Evolutionary conservation across 169 alveolate species (phyloP).

Genomic region (Hepatocystis sp.): DNA sequence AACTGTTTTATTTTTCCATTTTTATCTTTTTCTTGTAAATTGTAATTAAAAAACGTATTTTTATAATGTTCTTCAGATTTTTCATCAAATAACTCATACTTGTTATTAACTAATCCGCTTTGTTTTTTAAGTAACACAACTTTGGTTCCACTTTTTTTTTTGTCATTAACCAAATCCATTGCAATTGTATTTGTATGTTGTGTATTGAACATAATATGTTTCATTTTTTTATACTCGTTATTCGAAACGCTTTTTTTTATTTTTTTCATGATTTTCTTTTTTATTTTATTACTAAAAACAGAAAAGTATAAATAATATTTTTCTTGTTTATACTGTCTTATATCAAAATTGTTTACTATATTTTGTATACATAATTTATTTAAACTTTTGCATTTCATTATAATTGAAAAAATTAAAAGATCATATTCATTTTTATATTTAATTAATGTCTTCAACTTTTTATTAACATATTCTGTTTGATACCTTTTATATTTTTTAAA

Average conservation of each 20-base stretch:
- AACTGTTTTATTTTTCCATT: too few species aligned
- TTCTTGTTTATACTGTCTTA: conserved; percentile 8
- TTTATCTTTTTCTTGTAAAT: too few species aligned
- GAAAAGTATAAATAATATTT: conserved; percentile 11
- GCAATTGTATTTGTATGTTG: background rate
- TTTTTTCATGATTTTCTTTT: conserved; percentile 20
- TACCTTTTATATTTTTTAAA: conserved; percentile 40
- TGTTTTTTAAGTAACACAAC: background rate
- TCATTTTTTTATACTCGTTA: conserved; percentile 6
- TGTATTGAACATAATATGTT: conserved; percentile 13
- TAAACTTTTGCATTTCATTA: conserved; percentile 35
- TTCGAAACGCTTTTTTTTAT: conserved; percentile 6
- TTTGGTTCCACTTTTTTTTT: background rate
- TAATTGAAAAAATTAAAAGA: conserved; percentile 31
- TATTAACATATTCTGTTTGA: conserved; percentile 26
- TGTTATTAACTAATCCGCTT: background rate
- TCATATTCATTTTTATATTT: conserved; percentile 52
- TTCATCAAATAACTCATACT: too few species aligned
- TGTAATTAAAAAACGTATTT: too few species aligned
- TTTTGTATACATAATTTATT: conserved; percentile 34
- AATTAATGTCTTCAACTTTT: conserved; percentile 14
- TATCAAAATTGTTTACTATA: conserved; percentile 38
- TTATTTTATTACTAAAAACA: conserved; percentile 37
- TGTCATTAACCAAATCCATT: too few species aligned
- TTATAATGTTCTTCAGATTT: too few species aligned